phyloP scores from a whole-genome alignment of 345 rosid genomes.

The Eucalyptus marginata region DNA sequence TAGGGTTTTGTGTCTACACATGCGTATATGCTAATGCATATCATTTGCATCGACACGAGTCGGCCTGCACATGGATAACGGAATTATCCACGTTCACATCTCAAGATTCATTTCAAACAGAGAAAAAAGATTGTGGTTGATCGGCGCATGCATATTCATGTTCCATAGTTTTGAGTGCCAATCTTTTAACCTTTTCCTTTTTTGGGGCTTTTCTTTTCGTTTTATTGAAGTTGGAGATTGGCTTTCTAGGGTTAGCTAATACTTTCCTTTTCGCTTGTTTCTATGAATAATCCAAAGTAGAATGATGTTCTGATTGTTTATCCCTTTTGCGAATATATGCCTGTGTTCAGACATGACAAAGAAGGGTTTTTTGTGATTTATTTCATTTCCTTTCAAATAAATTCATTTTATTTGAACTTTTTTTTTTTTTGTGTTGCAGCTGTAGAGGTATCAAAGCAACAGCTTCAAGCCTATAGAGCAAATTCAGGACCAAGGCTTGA shows the following conservation, averaged over 20 bases:
- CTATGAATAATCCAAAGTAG: constrained; percentile 8
- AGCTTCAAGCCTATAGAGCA: constrained; percentile 54
- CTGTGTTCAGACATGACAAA: background rate
- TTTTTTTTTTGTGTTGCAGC: constrained; percentile 23
- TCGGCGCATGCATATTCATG: constrained; percentile 5
- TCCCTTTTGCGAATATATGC: background rate
- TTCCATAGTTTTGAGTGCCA: background rate
- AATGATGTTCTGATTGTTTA: background rate
- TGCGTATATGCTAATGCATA: background rate
- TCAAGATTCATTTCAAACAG: background rate
- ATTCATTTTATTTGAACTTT: background rate
- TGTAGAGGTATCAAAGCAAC: constrained; percentile 79
- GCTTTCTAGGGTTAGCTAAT: constrained; percentile 3
- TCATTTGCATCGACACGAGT: background rate
- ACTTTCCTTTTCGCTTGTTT: background rate
- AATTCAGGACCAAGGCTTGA: constrained; percentile 63
- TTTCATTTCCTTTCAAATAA: background rate
- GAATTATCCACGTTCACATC: background rate
- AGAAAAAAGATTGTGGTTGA: background rate
- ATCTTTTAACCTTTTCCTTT: constrained; percentile 4
- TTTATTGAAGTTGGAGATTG: constrained; percentile 26
- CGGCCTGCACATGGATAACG: background rate
- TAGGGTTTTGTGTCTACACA: background rate
- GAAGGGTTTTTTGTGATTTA: background rate
- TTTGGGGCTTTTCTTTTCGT: background rate